Percentiles rank a stretch among this genome's conserved stretches.
Conservation (phyloP, 2,329 filamentous ascomycete species). For the Epichloe aotearoae region DNA sequence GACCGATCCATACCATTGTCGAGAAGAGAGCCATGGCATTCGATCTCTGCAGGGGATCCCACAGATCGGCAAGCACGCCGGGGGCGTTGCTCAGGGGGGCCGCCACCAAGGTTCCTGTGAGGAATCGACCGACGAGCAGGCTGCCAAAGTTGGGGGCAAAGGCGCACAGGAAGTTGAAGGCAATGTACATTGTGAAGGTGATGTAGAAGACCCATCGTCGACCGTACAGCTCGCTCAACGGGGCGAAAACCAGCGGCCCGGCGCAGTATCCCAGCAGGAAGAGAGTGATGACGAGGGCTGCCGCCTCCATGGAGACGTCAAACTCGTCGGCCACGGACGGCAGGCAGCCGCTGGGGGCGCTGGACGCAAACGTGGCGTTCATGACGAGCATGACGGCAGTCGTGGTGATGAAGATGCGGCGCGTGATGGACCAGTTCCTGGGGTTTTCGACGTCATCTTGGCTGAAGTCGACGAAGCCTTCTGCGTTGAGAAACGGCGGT, state of each 20-base stretch:
- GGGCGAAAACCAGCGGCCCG: conserved; percentile 45
- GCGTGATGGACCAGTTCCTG: conserved; percentile 29
- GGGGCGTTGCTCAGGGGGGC: conserved; percentile 34
- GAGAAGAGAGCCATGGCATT: conserved; percentile 42
- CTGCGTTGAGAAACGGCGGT: conserved; percentile 30
- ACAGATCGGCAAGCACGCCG: conserved; percentile 40
- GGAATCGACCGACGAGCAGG: conserved; percentile 39
- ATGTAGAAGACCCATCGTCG: conserved; percentile 39
- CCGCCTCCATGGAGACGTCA: conserved; percentile 31
- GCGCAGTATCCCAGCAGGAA: conserved; percentile 44
- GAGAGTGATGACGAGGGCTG: conserved; percentile 36
- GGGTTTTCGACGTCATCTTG: conserved; percentile 38
- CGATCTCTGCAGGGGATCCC: conserved; percentile 36
- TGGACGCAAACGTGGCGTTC: conserved; percentile 39
- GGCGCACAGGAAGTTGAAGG: conserved; percentile 39
- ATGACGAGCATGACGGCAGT: conserved; percentile 33
- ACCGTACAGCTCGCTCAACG: conserved; percentile 43
- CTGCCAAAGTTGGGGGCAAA: conserved; percentile 40
- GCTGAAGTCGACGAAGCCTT: conserved; percentile 37
- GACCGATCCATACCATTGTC: conserved; percentile 40
- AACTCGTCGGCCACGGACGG: conserved; percentile 22
- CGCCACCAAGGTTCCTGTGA: conserved; percentile 42
- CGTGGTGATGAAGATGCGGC: conserved; percentile 29
- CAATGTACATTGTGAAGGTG: conserved; percentile 33
- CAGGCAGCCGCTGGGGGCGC: conserved; percentile 20